Conservation (phyloP, 257 asterid species). For the Solanum lycopersicoides region DNA sequence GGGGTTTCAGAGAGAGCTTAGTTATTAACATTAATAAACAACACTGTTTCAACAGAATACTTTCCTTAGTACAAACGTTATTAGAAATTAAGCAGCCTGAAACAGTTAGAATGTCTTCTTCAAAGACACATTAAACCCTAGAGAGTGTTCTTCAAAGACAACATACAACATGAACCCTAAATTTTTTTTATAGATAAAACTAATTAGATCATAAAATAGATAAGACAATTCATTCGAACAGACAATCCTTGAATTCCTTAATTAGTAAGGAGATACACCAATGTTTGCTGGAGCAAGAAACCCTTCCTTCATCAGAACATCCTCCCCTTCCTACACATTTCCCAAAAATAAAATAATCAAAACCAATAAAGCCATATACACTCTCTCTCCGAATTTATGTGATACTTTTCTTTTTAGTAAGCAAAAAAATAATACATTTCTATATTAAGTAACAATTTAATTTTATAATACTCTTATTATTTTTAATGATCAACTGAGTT, state of each 20-base stretch:
- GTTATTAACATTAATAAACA: background rate
- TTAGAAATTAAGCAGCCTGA: slow-evolving; percentile 1
- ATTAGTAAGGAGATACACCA: slow-evolving; percentile 75
- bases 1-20: slow-evolving; percentile 26
- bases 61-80: slow-evolving; percentile 8
- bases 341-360: background rate
- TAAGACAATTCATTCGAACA: background rate
- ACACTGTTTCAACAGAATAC: slow-evolving; percentile 22
- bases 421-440: no score
- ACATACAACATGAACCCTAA: slow-evolving; percentile 4
- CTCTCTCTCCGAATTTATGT: fast-evolving
- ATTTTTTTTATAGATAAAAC: background rate
- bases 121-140: background rate
- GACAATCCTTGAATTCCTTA: background rate
- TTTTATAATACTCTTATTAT: no score
- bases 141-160: background rate
- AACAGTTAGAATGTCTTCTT: slow-evolving; percentile 11
- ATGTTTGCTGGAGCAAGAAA: slow-evolving; percentile 74
- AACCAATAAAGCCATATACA: background rate
- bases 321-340: slow-evolving; percentile 74
- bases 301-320: slow-evolving; percentile 85
- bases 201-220: background rate
- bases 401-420: background rate
- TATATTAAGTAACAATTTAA: no score
- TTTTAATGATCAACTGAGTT: no score